Conservation (phyloP, 176 grass and related monocot genomes). For the Carex littledalei region DNA sequence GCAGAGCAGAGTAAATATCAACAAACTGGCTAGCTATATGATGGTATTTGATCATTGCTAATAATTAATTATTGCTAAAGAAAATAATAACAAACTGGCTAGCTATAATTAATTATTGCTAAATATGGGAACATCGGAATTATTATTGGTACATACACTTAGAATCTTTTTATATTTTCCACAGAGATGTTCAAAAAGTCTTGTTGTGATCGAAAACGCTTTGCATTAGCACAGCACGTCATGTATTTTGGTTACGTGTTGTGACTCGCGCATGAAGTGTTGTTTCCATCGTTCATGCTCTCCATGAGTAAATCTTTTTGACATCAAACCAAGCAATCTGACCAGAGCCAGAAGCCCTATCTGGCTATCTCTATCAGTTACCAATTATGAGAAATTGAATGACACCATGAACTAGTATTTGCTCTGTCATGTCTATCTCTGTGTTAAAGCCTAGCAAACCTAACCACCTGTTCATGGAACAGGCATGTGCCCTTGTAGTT, state of each 20-base stretch:
- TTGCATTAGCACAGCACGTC: too few species aligned
- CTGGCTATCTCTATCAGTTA: constrained; percentile 1
- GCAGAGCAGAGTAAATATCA: neutral
- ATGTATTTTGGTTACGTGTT: too few species aligned
- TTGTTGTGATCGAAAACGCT: too few species aligned
- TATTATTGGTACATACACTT: neutral
- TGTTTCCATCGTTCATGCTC: too few species aligned
- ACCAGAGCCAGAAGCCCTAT: neutral
- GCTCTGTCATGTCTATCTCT: neutral
- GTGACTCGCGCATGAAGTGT: too few species aligned
- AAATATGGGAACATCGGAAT: neutral
- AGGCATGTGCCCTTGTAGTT: neutral
- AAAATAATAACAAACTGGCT: neutral
- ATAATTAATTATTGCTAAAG: neutral
- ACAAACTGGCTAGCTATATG: neutral
- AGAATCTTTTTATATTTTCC: neutral
- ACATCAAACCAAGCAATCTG: neutral
- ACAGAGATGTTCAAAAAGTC: neutral
- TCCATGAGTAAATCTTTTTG: neutral
- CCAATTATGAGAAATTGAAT: neutral
- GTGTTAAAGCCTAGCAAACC: constrained; percentile 16
- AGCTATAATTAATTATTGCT: neutral
- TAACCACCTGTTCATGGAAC: constrained; percentile 2
- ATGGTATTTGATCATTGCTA: too few species aligned
- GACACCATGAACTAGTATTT: neutral